Base-by-base conservation (phyloP, 495 filamentous ascomycete genomes). In the Podospora sp. region DNA sequence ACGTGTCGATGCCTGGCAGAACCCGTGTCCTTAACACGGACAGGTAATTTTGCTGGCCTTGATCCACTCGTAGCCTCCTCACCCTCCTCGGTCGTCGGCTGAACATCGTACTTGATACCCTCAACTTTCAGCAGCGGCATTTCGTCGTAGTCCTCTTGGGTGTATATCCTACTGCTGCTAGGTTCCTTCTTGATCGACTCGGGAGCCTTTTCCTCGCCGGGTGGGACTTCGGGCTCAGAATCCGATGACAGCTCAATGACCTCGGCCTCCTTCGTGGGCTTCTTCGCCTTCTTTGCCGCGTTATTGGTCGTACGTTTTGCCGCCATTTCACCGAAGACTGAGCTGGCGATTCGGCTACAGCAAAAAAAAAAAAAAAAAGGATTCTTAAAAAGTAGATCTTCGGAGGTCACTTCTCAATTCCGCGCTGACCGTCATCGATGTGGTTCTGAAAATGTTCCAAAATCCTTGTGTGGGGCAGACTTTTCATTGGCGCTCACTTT, bases 1-100 rank as follows among this genome's bases (percentile, higher is more conserved):
- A 76, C 73, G 36, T 72, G 74, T 24, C 64, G 73, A 55, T 69
- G 71, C 51, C 66, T 69, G 0, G 33, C 58, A 22, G 73, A 70
- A 27, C 69, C 68, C 1, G 69, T 68, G 8, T 71, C 68, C 53
- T 61, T 72, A 20, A 59, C 59, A 26, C 71, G 73, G 4, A 73
- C 62, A 18, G 73, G 35, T 52, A 75, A 18, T 57, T 73, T 75
- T 69, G 68, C 51, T 24, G 53, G 65, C 22, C 8, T 59, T 26
- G 55, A 16, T 25, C 49, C 33, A 11, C 29, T 55, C 29, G 46
- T 3, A 56, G 51, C 12, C 35, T 11, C 14, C 7, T 33, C 25
- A 36, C 33, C 9, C 40, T 29, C 16, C 8, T 18, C 14, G 29
- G 25, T 52, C 6, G 68, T 62, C 0, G 29, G 14, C 24, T 62